These are phyloP conservation scores for Gymnopus androsaceus DNA, from an alignment of 1,284 basidiomycete genomes.

Conservation along the genomic window DNA sequence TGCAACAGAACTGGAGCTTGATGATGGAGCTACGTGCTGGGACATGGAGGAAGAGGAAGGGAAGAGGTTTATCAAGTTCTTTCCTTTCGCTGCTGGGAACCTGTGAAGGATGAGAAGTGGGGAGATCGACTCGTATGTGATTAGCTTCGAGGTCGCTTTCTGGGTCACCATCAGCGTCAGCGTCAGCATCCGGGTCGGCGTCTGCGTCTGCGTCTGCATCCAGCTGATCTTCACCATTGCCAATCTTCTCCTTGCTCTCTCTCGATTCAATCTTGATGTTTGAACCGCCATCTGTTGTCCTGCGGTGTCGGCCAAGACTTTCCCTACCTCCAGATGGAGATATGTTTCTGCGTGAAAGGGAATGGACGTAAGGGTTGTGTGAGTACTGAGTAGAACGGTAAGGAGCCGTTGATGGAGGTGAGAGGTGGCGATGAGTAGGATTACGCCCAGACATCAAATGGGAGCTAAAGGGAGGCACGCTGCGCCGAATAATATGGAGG, in stretches of 20 bases:
- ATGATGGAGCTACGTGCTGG: not conserved
- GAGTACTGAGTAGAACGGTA: not conserved
- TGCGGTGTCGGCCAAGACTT: not conserved
- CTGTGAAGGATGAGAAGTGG: not conserved
- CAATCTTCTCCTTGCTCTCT: too few species aligned
- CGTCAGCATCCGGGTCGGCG: conserved; percentile 1
- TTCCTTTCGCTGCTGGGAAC: not conserved
- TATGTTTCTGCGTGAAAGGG: not conserved
- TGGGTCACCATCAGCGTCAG: conserved; percentile 3
- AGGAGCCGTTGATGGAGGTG: not conserved
- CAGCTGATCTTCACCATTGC: not conserved
- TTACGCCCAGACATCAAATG: not conserved
- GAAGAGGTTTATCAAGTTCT: not conserved
- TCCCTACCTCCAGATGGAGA: not conserved
- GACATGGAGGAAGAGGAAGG: not conserved
- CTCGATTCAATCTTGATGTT: not conserved
- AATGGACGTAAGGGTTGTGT: not conserved
- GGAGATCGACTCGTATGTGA: not conserved
- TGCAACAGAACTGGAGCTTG: not conserved
- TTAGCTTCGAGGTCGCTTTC: not conserved
- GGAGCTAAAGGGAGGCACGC: not conserved
- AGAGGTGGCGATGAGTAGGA: not conserved
- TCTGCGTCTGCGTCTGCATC: not conserved
- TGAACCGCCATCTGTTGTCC: not conserved
- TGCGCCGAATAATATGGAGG: not conserved